A percentile compares a stretch with the other conserved stretches of the same genome.
phyloP scores from a whole-genome alignment of 2,329 filamentous ascomycete species.

The Thelonectria rubi region DNA sequence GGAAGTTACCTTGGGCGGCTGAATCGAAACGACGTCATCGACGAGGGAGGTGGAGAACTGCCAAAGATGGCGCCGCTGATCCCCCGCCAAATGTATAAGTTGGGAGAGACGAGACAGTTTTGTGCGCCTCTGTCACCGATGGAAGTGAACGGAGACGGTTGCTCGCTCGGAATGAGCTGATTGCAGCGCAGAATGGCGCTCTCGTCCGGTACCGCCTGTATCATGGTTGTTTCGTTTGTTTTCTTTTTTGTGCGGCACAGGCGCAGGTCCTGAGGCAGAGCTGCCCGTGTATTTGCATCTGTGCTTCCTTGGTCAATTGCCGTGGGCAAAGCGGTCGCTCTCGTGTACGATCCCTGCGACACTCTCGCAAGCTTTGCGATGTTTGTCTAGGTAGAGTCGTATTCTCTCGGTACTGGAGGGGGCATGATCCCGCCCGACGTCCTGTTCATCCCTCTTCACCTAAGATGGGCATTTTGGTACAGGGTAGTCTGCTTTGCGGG shows the following conservation, averaged over 20 bases:
- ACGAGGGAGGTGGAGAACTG: not conserved
- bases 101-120: no score
- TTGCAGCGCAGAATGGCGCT: not conserved
- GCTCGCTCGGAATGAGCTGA: not conserved
- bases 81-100: not conserved
- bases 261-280: not conserved
- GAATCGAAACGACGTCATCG: slow-evolving; percentile 9
- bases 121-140: not conserved
- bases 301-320: not conserved
- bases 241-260: not conserved
- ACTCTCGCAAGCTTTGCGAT: not conserved
- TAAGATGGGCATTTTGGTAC: no score
- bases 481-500: no score
- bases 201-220: not conserved
- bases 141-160: not conserved
- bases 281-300: no score
- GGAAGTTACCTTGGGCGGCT: not conserved
- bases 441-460: no score
- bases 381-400: not conserved
- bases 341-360: not conserved
- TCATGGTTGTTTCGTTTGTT: not conserved
- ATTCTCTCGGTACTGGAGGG: no score
- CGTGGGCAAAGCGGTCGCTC: not conserved
- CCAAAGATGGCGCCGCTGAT: not conserved
- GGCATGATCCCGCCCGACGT: no score